These are phyloP conservation scores for Fusarium subglutinans DNA, from an alignment of 2,329 filamentous ascomycete species.

Conservation along the genomic window DNA sequence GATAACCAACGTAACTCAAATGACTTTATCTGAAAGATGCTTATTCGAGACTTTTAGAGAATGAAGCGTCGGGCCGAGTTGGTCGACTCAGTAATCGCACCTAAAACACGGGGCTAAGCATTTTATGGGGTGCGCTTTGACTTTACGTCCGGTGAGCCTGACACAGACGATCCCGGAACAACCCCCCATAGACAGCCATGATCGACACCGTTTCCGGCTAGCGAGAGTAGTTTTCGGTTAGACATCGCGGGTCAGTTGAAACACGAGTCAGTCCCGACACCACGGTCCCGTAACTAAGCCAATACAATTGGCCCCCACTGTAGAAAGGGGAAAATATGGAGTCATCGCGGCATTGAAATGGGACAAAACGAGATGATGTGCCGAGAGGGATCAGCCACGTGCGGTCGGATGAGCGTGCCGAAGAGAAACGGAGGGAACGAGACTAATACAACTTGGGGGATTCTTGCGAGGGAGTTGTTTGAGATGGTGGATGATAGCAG, in stretches of 20 bases:
- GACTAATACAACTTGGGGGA: neutral
- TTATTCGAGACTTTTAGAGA: too few species aligned
- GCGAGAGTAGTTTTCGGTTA: neutral
- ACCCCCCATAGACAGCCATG: neutral
- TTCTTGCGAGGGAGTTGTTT: neutral
- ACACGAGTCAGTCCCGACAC: neutral
- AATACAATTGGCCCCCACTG: neutral
- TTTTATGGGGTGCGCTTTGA: neutral
- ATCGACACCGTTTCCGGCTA: neutral
- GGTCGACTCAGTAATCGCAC: accelerated
- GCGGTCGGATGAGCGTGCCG: neutral
- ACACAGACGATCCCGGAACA: neutral
- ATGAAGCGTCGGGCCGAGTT: neutral
- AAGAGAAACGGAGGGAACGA: accelerated
- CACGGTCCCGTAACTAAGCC: neutral
- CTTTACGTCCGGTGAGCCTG: neutral
- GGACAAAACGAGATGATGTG: neutral
- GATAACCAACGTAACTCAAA: neutral
- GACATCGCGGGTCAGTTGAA: neutral
- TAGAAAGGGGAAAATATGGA: neutral
- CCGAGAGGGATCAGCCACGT: neutral
- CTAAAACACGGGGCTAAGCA: neutral
- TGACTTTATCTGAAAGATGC: neutral
- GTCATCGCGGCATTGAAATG: neutral
- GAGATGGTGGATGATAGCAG: neutral